A percentile compares a stretch with the other conserved stretches of the same genome.
Conservation (phyloP, 768 basidiomycete species). For the Austroboletus eburneus region DNA sequence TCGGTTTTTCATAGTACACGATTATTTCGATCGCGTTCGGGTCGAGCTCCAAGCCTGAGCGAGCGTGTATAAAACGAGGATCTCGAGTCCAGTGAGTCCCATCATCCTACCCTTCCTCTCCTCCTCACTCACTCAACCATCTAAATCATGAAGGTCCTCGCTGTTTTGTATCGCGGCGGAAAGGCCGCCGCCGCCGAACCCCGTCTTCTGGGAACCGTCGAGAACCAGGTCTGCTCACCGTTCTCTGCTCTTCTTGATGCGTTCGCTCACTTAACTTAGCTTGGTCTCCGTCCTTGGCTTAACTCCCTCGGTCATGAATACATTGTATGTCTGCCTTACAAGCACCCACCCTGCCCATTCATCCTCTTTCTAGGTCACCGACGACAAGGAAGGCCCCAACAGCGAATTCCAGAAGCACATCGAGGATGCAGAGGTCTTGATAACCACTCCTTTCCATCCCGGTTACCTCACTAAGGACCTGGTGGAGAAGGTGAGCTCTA, state of each 20-base stretch:
- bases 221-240: constrained; percentile 56
- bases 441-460: constrained; percentile 85
- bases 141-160: constrained; percentile 59
- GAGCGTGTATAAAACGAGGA: too few species aligned
- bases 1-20: too few species aligned
- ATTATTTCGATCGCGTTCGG: too few species aligned
- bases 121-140: constrained; percentile 1
- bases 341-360: neutral
- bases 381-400: constrained; percentile 78
- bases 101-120: too few species aligned
- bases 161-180: constrained; percentile 69
- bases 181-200: constrained; percentile 64
- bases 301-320: constrained; percentile 70
- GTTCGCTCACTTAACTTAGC: constrained; percentile 34
- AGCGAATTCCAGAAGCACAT: constrained; percentile 83
- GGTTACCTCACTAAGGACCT: constrained; percentile 77
- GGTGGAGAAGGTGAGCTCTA: constrained; percentile 51
- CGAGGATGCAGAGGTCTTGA: constrained; percentile 72
- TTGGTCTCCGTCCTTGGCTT: constrained; percentile 70
- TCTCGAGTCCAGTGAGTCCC: too few species aligned
- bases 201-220: constrained; percentile 73
- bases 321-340: constrained; percentile 39
- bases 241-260: neutral
- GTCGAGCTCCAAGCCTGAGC: too few species aligned
- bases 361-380: constrained; percentile 51